Evolutionary conservation across 805 yeast genomes (phyloP).

Genomic region (Starmera amethionina): DNA sequence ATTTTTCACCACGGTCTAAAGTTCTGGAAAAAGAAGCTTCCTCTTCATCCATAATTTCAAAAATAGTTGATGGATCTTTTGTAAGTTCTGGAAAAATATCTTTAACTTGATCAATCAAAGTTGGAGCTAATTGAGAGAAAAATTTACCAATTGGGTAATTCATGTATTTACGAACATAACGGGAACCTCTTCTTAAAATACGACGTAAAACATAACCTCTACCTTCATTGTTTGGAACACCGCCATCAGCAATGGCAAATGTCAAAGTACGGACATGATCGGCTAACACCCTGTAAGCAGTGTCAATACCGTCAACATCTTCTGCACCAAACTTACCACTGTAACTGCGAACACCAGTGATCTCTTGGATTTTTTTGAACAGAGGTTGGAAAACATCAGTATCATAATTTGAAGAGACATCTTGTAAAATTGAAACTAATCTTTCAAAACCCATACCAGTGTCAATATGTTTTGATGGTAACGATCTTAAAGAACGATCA

Average conservation of each 20-base stretch:
- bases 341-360: conserved; percentile 88
- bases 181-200: conserved; percentile 94
- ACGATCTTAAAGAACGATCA: conserved; percentile 63
- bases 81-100: conserved; percentile 89
- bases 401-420: conserved; percentile 88
- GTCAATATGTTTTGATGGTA: conserved; percentile 94
- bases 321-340: conserved; percentile 89
- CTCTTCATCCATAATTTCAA: conserved; percentile 91
- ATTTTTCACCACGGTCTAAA: conserved; percentile 93
- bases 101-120: conserved; percentile 78
- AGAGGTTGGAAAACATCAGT: conserved; percentile 94
- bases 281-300: conserved; percentile 96
- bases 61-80: conserved; percentile 60
- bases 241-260: conserved; percentile 96
- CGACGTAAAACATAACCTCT: conserved; percentile 97
- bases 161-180: conserved; percentile 94
- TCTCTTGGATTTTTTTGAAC: conserved; percentile 77
- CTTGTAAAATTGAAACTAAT: conserved; percentile 87
- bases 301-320: conserved; percentile 90
- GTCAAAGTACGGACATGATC: conserved; percentile 97
- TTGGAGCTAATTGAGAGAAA: conserved; percentile 87
- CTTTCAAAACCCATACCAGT: conserved; percentile 99
- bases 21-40: conserved; percentile 93
- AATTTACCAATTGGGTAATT: conserved; percentile 91
- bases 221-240: conserved; percentile 98